Evolutionary conservation across 768 basidiomycete genomes (phyloP), one percentile per base, ranked within the genome.

Genomic region (Amanita exitialis): DNA sequence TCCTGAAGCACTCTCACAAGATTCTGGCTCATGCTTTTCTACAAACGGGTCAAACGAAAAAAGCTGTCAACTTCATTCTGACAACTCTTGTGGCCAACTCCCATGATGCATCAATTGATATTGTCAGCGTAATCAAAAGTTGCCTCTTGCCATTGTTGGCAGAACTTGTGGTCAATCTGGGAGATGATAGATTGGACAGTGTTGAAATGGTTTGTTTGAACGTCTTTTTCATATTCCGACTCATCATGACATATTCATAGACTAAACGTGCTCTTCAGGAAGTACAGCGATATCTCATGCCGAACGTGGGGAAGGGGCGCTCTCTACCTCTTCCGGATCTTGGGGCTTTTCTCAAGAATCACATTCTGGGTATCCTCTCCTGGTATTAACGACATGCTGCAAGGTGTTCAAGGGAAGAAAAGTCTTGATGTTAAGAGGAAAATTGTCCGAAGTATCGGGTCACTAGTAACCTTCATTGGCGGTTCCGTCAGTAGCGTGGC

Each of bases 331-430:
- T 60, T 16, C 60, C 66, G 20, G 72, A 76, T 51, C 63, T 88
- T 34, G 73, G 75, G 18, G 64, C 66, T 0, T 85, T 92, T 50
- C 69, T 97, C 44, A 82, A 83, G 64, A 71, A 70, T 6, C 77
- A 90, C 56, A 83, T 94, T 68, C 77, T 96, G 5, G 94, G 89
- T 1, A 72, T 97, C 49, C 82, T 97, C 16, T 81, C 89, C 0
- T n/a, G 74, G 83, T 55, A 76, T 96, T 58, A 94, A 88, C 58
- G 90, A 92, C 28, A 80, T 86, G 66, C 66, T 97, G 47, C 90
- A 91, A 61, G 93, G 92, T 53, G 73, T 86, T 1, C 79, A 83
- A 20, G 88, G 87, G 4, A 90, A 86, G 65, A 85, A 85, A 57
- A 69, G 83, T 0, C 69, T 79, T 0, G 66, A 69, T 7, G 72